These are phyloP conservation scores for Phytophthora citrophthora DNA, from an alignment of 352 stramenopile species.

Conservation along the genomic window DNA sequence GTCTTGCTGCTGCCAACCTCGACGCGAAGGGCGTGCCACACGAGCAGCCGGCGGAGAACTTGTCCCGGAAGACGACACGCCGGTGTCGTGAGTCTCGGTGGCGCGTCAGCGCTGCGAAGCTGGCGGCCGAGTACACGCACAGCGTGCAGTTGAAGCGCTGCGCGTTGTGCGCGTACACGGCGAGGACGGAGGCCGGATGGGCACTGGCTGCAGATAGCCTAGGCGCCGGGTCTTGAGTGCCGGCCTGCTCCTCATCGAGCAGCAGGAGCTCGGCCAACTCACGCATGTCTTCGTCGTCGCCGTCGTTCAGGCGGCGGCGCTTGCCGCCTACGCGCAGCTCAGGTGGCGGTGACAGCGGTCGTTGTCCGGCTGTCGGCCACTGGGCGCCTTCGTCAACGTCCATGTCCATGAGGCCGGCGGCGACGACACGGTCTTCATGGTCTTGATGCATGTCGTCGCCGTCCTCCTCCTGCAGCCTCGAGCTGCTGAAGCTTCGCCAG, in stretches of 20 bases:
- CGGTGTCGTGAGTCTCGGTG: not conserved
- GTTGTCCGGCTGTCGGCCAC: not conserved
- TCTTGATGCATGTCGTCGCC: not conserved
- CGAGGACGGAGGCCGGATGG: not conserved
- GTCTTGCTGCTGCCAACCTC: not conserved
- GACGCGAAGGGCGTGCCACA: not conserved
- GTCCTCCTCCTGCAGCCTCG: not conserved
- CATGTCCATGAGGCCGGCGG: not conserved
- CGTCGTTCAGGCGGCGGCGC: not conserved
- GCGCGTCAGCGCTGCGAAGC: too few relatives aligned
- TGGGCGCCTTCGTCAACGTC: not conserved
- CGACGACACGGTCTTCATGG: not conserved
- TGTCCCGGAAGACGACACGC: not conserved
- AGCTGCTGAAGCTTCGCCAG: not conserved
- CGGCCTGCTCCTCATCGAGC: not conserved
- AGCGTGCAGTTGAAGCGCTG: slow-evolving; percentile 6
- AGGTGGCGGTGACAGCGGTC: not conserved
- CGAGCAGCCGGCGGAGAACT: not conserved
- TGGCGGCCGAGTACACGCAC: slow-evolving; percentile 4
- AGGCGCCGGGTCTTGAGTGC: not conserved
- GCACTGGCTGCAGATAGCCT: not conserved
- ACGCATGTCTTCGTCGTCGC: not conserved
- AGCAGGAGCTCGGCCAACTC: not conserved
- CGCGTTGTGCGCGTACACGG: slow-evolving; percentile 14
- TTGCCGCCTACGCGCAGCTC: not conserved